Conservation (phyloP, 768 basidiomycete genomes). For the Pulveroboletus ravenelii region DNA sequence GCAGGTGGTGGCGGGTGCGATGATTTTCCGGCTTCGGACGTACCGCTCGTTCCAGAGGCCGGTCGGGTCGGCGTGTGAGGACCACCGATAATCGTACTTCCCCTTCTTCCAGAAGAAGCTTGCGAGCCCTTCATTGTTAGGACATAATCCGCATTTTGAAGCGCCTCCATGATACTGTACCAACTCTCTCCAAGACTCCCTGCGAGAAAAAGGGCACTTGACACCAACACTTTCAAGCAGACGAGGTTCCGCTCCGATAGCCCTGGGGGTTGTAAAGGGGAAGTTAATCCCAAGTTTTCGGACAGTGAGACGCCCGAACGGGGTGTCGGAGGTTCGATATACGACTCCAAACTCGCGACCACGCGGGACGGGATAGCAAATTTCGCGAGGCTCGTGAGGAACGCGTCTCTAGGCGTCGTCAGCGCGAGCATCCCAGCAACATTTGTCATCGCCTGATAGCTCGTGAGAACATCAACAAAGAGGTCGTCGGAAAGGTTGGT, state of each 20-base stretch:
- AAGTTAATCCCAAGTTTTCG: conserved; percentile 62
- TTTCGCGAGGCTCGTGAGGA: conserved; percentile 86
- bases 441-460: conserved; percentile 80
- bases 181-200: conserved; percentile 87
- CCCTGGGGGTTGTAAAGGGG: conserved; percentile 55
- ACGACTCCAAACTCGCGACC: conserved; percentile 74
- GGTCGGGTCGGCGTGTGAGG: conserved; percentile 35
- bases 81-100: conserved; percentile 33
- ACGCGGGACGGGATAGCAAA: conserved; percentile 88
- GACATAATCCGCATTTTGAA: conserved; percentile 95
- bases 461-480: conserved; percentile 80
- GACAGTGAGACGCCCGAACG: conserved; percentile 54
- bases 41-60: conserved; percentile 29
- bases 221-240: conserved; percentile 79
- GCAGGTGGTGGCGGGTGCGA: conserved; percentile 21
- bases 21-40: conserved; percentile 16
- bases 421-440: conserved; percentile 88
- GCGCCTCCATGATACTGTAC: conserved; percentile 84
- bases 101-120: conserved; percentile 27
- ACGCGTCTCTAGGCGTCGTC: conserved; percentile 85
- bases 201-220: conserved; percentile 74
- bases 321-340: conserved; percentile 52
- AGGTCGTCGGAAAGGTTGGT: conserved; percentile 91
- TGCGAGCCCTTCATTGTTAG: conserved; percentile 56
- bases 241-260: conserved; percentile 88